These are phyloP conservation scores for Penicillium silybi DNA, from an alignment of 495 filamentous ascomycete species.

Conservation along the genomic window DNA sequence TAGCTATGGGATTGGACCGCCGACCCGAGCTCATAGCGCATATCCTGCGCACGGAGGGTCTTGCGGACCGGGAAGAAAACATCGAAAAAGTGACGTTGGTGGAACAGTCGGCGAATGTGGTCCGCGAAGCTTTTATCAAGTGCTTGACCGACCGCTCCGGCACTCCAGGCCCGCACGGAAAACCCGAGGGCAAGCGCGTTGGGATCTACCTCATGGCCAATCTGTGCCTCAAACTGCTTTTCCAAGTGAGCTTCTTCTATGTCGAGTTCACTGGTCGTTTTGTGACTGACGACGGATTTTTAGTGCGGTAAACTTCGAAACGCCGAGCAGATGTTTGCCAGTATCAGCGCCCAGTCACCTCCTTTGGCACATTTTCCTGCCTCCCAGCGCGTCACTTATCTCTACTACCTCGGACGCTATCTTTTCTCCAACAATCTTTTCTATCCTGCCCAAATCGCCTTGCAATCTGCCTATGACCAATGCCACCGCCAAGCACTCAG, in stretches of 20 bases:
- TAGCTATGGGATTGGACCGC: constrained; percentile 77
- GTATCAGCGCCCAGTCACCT: constrained; percentile 78
- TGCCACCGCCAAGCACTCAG: constrained; percentile 61
- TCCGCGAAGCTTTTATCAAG: constrained; percentile 86
- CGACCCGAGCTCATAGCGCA: constrained; percentile 64
- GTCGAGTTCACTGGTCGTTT: background rate
- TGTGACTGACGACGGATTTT: background rate
- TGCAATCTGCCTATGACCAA: constrained; percentile 77
- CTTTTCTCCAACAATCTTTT: constrained; percentile 79
- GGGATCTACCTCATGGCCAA: constrained; percentile 92
- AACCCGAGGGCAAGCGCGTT: constrained; percentile 75
- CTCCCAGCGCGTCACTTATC: constrained; percentile 84
- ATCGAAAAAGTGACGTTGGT: constrained; percentile 69
- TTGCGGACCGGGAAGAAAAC: constrained; percentile 48
- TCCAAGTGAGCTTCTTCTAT: constrained; percentile 54
- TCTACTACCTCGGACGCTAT: constrained; percentile 92
- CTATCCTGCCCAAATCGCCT: constrained; percentile 63
- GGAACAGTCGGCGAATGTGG: constrained; percentile 77
- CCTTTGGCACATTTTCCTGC: constrained; percentile 76
- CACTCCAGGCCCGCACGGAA: constrained; percentile 45
- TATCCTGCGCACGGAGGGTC: constrained; percentile 48
- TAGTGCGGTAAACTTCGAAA: constrained; percentile 54
- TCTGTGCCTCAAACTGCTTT: constrained; percentile 81
- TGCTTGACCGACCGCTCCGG: constrained; percentile 80
- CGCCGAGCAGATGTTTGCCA: constrained; percentile 84